phyloP scores from a whole-genome alignment of 495 filamentous ascomycete species.

The Aspergillus baeticus region DNA sequence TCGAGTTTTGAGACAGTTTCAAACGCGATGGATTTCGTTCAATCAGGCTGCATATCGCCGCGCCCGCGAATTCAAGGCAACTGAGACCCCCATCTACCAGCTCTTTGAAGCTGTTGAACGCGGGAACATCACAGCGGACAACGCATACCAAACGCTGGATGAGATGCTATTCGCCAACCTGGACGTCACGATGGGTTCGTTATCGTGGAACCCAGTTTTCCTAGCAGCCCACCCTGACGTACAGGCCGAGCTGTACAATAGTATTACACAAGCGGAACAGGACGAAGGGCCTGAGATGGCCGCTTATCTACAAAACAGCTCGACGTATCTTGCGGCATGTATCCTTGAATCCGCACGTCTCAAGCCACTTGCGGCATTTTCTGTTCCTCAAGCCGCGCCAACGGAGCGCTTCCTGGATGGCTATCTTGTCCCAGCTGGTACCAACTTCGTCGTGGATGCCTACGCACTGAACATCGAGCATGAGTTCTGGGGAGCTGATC shows the following conservation, averaged over 20 bases:
- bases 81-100: slow-evolving; percentile 12
- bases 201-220: slow-evolving; percentile 40
- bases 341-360: slow-evolving; percentile 36
- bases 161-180: slow-evolving; percentile 48
- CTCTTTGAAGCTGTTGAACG: slow-evolving; percentile 21
- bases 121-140: slow-evolving; percentile 18
- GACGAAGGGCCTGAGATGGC: neutral
- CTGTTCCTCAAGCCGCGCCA: slow-evolving; percentile 34
- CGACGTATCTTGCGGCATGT: slow-evolving; percentile 29
- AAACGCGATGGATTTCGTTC: slow-evolving; percentile 20
- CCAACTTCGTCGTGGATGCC: slow-evolving; percentile 36
- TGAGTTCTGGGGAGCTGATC: slow-evolving; percentile 33
- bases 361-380: slow-evolving; percentile 33
- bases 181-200: slow-evolving; percentile 39
- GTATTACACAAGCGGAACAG: slow-evolving; percentile 11
- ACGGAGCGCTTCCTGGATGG: slow-evolving; percentile 26
- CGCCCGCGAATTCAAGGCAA: neutral
- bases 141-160: slow-evolving; percentile 41
- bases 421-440: slow-evolving; percentile 27
- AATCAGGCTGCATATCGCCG: slow-evolving; percentile 13
- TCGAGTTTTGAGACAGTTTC: slow-evolving; percentile 18
- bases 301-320: slow-evolving; percentile 17
- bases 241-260: slow-evolving; percentile 27
- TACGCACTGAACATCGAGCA: slow-evolving; percentile 37
- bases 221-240: slow-evolving; percentile 30